Conservation (phyloP, 352 stramenopile genomes). For the Blastocystis sp. region DNA sequence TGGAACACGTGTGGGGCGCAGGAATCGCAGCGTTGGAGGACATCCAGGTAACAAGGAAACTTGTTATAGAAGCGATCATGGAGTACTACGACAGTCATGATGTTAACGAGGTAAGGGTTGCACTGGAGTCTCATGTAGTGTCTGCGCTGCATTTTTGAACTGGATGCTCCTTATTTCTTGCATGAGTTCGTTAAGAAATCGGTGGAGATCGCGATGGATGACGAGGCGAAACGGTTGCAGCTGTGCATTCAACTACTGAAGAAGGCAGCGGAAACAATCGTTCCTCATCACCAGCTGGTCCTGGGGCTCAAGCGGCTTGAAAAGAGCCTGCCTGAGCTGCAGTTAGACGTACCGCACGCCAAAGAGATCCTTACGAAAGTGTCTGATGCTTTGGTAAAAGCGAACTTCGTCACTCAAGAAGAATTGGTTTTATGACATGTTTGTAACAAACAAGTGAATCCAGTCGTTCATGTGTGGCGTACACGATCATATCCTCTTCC, state of each 20-base stretch:
- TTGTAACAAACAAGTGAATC: conserved; percentile 17
- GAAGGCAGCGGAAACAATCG: conserved; percentile 64
- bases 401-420: neutral
- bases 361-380: neutral
- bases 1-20: conserved; percentile 91
- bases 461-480: conserved; percentile 32
- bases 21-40: conserved; percentile 82
- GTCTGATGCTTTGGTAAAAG: neutral
- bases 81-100: conserved; percentile 40
- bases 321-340: neutral
- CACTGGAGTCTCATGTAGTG: conserved; percentile 74
- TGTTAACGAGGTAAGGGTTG: neutral
- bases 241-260: conserved; percentile 67
- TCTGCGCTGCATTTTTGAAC: conserved; percentile 85
- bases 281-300: conserved; percentile 37
- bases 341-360: conserved; percentile 39
- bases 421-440: neutral
- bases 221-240: conserved; percentile 65
- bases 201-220: conserved; percentile 72
- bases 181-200: conserved; percentile 88
- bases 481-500: conserved; percentile 3
- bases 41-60: conserved; percentile 81
- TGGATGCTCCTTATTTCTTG: conserved; percentile 89
- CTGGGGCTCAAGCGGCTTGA: conserved; percentile 7
- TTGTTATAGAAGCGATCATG: conserved; percentile 68